phyloP scores from a whole-genome alignment of 176 grass and related monocot genomes.

The Hyparrhenia diplandra region DNA sequence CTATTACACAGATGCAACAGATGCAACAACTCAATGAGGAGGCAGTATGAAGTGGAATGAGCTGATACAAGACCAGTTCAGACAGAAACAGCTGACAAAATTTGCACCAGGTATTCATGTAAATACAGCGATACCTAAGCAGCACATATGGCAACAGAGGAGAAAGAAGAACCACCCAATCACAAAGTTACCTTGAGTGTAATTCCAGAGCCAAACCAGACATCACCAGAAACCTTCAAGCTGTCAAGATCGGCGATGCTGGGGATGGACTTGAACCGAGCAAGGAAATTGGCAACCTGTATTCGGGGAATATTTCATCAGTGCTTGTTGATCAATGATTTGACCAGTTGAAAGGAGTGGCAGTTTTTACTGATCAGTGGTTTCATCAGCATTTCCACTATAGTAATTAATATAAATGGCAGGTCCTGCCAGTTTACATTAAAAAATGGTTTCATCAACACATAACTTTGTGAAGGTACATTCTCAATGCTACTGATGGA shows the following conservation, averaged over 20 bases:
- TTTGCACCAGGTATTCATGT: not conserved
- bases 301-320: not conserved
- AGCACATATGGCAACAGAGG: not conserved
- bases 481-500: not conserved
- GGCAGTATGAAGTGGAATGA: not conserved
- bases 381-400: not conserved
- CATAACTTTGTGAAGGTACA: not conserved
- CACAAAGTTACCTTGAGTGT: constrained; percentile 67
- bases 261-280: constrained; percentile 86
- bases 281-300: constrained; percentile 87
- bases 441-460: not conserved
- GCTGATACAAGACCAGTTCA: not conserved
- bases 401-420: too few species aligned
- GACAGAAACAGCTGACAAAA: not conserved
- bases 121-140: not conserved
- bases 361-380: not conserved
- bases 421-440: too few species aligned
- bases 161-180: not conserved
- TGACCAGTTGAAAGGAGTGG: not conserved
- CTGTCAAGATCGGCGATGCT: constrained; percentile 96
- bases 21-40: not conserved
- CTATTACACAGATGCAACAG: not conserved
- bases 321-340: not conserved
- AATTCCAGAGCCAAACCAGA: constrained; percentile 74
- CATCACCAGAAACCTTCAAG: constrained; percentile 96